These are phyloP conservation scores for Trichoderma sp. DNA, from an alignment of 2,329 filamentous ascomycete species.

Conservation along the genomic window DNA sequence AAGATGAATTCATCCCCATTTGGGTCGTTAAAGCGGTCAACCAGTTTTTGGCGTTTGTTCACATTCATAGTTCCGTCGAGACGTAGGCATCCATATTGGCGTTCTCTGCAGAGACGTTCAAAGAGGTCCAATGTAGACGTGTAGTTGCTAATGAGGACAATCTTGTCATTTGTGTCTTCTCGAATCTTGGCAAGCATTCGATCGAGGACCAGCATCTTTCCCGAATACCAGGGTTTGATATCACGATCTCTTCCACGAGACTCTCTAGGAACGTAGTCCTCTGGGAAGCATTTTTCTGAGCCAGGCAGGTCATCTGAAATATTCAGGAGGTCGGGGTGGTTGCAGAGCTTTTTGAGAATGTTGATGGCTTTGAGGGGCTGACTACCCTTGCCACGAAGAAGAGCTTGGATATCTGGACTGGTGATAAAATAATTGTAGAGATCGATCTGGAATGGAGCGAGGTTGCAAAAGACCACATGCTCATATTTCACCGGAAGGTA, in stretches of 20 bases:
- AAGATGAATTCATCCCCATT: constrained; percentile 90
- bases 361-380: constrained; percentile 96
- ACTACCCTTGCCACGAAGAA: constrained; percentile 90
- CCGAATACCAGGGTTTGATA: constrained; percentile 92
- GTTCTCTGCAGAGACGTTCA: constrained; percentile 81
- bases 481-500: constrained; percentile 98
- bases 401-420: constrained; percentile 88
- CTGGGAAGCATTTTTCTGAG: constrained; percentile 76
- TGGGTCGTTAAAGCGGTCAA: constrained; percentile 97
- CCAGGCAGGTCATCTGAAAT: constrained; percentile 83
- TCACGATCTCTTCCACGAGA: constrained; percentile 86
- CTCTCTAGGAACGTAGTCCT: constrained; percentile 87
- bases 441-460: constrained; percentile 88
- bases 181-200: constrained; percentile 96
- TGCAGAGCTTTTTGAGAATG: constrained; percentile 96
- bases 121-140: constrained; percentile 96
- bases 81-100: constrained; percentile 81
- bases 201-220: constrained; percentile 98
- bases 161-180: constrained; percentile 97
- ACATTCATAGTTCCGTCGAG: constrained; percentile 98
- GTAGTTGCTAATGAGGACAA: constrained; percentile 98
- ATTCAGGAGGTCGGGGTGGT: constrained; percentile 91
- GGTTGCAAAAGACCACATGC: constrained; percentile 96
- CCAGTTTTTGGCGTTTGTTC: constrained; percentile 93
- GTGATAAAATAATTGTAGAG: constrained; percentile 98